These are phyloP conservation scores for Ganoderma sinense DNA, from an alignment of 1,284 basidiomycete species.

Conservation along the genomic window DNA sequence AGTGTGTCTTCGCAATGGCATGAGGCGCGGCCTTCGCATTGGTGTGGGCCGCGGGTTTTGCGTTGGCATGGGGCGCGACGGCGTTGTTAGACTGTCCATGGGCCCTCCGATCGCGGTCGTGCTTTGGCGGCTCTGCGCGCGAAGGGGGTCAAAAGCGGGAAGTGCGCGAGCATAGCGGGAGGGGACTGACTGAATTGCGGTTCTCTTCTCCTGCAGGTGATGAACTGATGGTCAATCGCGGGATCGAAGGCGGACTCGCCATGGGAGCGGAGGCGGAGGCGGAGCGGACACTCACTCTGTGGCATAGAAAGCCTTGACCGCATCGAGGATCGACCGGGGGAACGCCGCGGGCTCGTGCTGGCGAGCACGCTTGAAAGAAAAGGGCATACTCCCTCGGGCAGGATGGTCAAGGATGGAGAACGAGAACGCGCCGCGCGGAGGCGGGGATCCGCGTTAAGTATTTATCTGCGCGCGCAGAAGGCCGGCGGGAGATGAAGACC, in stretches of 20 bases:
- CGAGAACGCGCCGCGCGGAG: slow-evolving; percentile 27
- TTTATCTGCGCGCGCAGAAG: slow-evolving; percentile 25
- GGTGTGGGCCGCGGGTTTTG: not conserved
- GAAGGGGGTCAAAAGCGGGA: slow-evolving; percentile 12
- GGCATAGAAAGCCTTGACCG: slow-evolving; percentile 31
- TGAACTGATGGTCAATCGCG: slow-evolving; percentile 11
- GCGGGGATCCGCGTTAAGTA: slow-evolving; percentile 29
- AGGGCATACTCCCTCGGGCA: slow-evolving; percentile 29
- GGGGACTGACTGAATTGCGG: slow-evolving; percentile 27
- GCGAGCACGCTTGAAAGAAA: slow-evolving; percentile 33
- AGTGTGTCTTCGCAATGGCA: not conserved
- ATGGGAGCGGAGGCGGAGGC: not conserved
- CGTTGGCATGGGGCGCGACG: not conserved
- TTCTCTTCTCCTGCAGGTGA: slow-evolving; percentile 30
- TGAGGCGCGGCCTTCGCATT: not conserved
- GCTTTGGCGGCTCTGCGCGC: slow-evolving; percentile 30
- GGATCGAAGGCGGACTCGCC: not conserved
- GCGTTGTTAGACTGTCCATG: not conserved
- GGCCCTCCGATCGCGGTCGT: slow-evolving; percentile 20
- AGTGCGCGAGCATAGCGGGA: not conserved
- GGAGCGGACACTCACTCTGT: slow-evolving; percentile 25
- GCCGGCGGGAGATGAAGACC: slow-evolving; percentile 23
- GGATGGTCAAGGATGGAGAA: slow-evolving; percentile 19
- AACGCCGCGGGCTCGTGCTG: slow-evolving; percentile 31
- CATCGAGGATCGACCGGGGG: slow-evolving; percentile 31